Evolutionary conservation across 2,329 filamentous ascomycete species (phyloP), one percentile per base, ranked within the genome.

Genomic region (Xylariaceae sp.): DNA sequence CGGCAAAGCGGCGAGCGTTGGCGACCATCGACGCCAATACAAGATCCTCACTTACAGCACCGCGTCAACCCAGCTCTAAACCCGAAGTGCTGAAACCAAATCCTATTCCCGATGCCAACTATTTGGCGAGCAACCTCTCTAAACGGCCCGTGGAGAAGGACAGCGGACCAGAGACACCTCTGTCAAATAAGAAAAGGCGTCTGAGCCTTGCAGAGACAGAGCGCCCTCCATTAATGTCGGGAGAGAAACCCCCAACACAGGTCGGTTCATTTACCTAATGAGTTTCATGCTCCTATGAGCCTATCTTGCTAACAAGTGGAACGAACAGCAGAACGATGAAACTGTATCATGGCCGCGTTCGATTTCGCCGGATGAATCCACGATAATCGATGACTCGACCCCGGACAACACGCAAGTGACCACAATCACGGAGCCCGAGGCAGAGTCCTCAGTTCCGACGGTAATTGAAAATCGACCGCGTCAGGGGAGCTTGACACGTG

Each of bases 391-490:
- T 63, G 69, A 64, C 50, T 78, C 77, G 1, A 67, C 61, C 44
- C 66, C 71, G 54, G 75, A 80, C 60, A 73, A 70, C 19, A 77
- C 79, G 5, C 77, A 76, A 63, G 70, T 70, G 18, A 81, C 78
- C 0, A 65, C 70, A 19, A 62, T 79, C 14, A 80, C 77, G n/a
- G 78, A 80, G 55, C 75, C 75, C 3, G 76, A 81, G 40, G 43
- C 45, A 28, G 58, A 60, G 18, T 38, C 48, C 6, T 19, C 41
- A 9, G 47, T 48, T 16, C 42, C 48, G 9, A 42, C 55, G 47
- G 57, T 49, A 42, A 60, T 40, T 39, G 53, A 56, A 50, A 61
- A 28, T 40, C 60, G 14, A 22, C 57, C 58, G 12, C 57, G 58
- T 52, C 62, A 56, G 48, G 61, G 58, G 39, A 50, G 60, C 18